These are phyloP conservation scores for Paracoccidioides lutzii DNA, from an alignment of 2,329 filamentous ascomycete species.

Conservation along the genomic window DNA sequence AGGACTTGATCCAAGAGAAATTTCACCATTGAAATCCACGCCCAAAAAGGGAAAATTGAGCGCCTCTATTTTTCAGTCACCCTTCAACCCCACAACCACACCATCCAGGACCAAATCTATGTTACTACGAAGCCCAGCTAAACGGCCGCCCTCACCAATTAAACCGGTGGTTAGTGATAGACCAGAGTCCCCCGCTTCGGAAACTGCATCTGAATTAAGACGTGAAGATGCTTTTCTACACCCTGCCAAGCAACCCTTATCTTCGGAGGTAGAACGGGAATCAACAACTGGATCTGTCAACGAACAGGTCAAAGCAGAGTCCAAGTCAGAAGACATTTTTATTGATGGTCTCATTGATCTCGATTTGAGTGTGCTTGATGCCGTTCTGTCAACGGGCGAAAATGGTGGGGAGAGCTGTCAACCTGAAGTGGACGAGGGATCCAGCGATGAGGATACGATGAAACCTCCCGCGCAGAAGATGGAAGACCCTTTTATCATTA, in stretches of 20 bases:
- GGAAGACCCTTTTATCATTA: slow-evolving; percentile 10
- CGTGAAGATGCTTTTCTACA: neutral
- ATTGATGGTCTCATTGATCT: slow-evolving; percentile 12
- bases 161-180: slow-evolving; percentile 16
- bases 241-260: neutral
- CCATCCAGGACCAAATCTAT: slow-evolving; percentile 25
- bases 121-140: slow-evolving; percentile 33
- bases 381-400: slow-evolving; percentile 10
- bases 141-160: slow-evolving; percentile 29
- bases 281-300: neutral
- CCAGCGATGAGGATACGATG: neutral
- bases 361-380: slow-evolving; percentile 14
- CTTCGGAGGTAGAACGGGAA: neutral
- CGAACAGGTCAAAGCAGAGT: neutral
- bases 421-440: neutral
- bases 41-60: slow-evolving; percentile 30
- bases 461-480: neutral
- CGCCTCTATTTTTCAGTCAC: slow-evolving; percentile 24
- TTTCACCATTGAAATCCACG: slow-evolving; percentile 32
- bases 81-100: slow-evolving; percentile 21
- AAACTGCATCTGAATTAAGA: neutral
- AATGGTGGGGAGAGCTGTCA: neutral
- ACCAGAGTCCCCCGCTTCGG: neutral
- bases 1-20: neutral
- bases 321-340: neutral